Conservation (phyloP, 345 rosid genomes). For the Arabis hirsuta region DNA sequence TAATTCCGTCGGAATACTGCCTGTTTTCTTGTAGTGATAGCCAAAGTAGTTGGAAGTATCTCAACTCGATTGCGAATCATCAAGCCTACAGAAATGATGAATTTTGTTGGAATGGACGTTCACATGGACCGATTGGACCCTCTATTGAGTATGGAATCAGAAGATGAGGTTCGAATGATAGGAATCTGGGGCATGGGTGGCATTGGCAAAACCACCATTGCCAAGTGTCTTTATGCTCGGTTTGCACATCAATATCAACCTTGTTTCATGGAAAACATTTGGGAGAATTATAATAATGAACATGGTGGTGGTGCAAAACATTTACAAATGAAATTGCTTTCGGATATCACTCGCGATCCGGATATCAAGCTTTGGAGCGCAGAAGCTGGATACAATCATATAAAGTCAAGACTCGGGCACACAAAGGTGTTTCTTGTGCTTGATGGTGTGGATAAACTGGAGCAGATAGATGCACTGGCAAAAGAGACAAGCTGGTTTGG, state of each 20-base stretch:
- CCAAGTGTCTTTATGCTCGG: background rate
- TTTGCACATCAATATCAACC: background rate
- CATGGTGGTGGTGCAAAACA: too few species aligned
- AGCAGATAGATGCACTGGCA: background rate
- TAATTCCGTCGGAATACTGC: too few species aligned
- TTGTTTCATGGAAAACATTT: conserved; percentile 2
- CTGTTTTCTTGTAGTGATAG: too few species aligned
- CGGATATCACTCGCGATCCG: too few species aligned
- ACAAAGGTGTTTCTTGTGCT: background rate
- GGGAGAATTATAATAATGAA: background rate
- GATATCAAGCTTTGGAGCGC: background rate
- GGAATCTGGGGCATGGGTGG: conserved; percentile 30
- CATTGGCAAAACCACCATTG: conserved; percentile 18
- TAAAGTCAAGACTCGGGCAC: background rate
- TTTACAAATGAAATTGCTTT: too few species aligned
- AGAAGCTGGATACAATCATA: background rate
- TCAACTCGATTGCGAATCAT: background rate
- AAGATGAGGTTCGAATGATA: background rate
- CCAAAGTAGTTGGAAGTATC: background rate
- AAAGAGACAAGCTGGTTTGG: too few species aligned
- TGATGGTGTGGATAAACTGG: background rate
- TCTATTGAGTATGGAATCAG: background rate
- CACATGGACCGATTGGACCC: background rate
- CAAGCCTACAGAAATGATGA: background rate
- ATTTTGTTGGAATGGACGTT: conserved; percentile 18